Evolutionary conservation across 176 grass and related monocot species (phyloP).

Genomic region (Dendrocalamus sinicus): DNA sequence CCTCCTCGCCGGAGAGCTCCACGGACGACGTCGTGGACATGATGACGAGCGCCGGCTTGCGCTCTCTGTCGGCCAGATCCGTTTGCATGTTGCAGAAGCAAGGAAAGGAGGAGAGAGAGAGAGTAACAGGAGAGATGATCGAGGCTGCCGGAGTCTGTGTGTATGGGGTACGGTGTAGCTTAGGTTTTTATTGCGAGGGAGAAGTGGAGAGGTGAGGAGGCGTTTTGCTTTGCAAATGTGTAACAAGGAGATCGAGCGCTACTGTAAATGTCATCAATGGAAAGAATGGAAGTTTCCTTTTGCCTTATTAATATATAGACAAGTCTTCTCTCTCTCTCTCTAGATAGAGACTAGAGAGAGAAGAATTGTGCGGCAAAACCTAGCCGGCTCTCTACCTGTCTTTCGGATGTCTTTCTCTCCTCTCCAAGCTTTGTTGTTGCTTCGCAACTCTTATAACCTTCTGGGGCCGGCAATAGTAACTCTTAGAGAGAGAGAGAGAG

Average conservation of each 20-base stretch:
- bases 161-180: neutral
- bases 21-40: conserved; percentile 31
- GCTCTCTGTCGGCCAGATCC: neutral
- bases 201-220: conserved; percentile 5
- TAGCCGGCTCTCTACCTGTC: conserved; percentile 28
- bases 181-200: conserved; percentile 37
- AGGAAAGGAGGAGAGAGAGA: conserved; percentile 26
- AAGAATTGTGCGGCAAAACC: conserved; percentile 27
- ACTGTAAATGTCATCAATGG: conserved; percentile 36
- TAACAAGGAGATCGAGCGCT: neutral
- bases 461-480: neutral
- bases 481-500: conserved; percentile 38
- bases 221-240: conserved; percentile 35
- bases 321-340: conserved; percentile 20
- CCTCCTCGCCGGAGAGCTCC: conserved; percentile 42
- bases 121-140: neutral
- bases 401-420: conserved; percentile 1
- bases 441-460: conserved; percentile 47
- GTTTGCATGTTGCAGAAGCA: conserved; percentile 31
- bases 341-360: conserved; percentile 16
- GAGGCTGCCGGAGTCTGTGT: neutral
- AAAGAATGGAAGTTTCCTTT: conserved; percentile 48
- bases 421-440: conserved; percentile 25
- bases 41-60: neutral
- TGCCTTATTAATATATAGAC: conserved; percentile 40